These are phyloP conservation scores for Gleditsia sinensis DNA, from an alignment of 306 rosid genomes.

Conservation along the genomic window DNA sequence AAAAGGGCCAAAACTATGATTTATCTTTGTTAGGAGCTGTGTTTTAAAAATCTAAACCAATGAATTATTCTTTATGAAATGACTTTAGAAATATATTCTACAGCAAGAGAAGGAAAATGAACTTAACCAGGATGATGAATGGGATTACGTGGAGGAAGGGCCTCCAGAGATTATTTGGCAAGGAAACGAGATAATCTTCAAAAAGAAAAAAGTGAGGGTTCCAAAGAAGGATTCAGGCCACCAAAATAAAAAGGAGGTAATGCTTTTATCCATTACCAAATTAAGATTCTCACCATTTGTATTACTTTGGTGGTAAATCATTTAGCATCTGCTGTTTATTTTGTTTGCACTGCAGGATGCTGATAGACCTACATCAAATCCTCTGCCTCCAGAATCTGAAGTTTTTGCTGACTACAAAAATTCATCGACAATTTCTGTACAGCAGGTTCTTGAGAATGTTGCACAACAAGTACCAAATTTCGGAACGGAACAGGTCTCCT, in stretches of 20 bases:
- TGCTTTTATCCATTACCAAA: neutral
- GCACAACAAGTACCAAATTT: constrained; percentile 82
- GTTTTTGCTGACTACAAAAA: constrained; percentile 40
- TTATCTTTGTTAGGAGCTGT: neutral
- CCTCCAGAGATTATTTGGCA: constrained; percentile 82
- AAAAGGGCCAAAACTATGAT: neutral
- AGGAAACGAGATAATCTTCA: constrained; percentile 83
- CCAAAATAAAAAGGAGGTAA: constrained; percentile 41
- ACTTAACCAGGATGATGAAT: constrained; percentile 40
- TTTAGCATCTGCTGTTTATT: neutral
- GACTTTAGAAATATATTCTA: neutral
- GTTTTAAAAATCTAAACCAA: neutral
- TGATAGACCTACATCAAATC: constrained; percentile 79
- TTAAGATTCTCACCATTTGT: neutral
- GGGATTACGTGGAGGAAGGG: constrained; percentile 70
- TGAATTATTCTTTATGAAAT: neutral
- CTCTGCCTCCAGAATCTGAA: constrained; percentile 83
- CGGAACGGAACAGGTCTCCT: constrained; percentile 82
- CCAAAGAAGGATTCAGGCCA: constrained; percentile 40
- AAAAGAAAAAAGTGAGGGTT: constrained; percentile 68
- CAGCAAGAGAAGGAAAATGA: constrained; percentile 46
- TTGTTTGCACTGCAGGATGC: constrained; percentile 41
- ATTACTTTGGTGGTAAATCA: neutral
- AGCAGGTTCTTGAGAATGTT: constrained; percentile 47
- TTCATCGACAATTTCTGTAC: constrained; percentile 38